phyloP scores from a whole-genome alignment of 352 stramenopile genomes.

The Plasmopara muralis region DNA sequence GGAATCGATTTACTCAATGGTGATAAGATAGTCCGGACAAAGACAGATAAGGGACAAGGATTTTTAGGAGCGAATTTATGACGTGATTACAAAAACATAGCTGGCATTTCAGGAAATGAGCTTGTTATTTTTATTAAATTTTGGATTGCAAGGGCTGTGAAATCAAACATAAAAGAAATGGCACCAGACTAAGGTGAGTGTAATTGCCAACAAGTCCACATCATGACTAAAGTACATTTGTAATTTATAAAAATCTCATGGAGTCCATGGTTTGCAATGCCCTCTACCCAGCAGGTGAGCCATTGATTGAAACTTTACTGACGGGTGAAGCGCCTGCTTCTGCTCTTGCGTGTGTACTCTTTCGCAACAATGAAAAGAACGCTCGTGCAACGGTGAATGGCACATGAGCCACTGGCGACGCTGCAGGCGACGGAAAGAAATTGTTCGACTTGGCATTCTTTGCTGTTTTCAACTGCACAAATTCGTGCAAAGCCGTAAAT shows the following conservation, averaged over 20 bases:
- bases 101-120: too few species aligned
- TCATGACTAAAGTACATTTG: conserved; percentile 18
- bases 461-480: conserved; percentile 18
- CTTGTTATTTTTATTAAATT: too few species aligned
- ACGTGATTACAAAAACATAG: too few species aligned
- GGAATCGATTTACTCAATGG: too few species aligned
- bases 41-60: too few species aligned
- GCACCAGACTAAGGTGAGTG: too few species aligned
- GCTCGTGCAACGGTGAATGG: conserved; percentile 57
- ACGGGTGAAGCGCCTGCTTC: conserved; percentile 12
- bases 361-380: conserved; percentile 60
- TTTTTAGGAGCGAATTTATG: too few species aligned
- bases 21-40: too few species aligned
- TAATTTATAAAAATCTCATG: conserved; percentile 12
- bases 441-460: conserved; percentile 12
- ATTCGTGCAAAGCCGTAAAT: conserved; percentile 19
- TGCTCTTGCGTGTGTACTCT: conserved; percentile 24
- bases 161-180: too few species aligned
- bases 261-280: conserved; percentile 1
- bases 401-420: conserved; percentile 31
- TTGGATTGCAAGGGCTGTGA: too few species aligned
- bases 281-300: conserved; percentile 11
- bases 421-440: conserved; percentile 15
- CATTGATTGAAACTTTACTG: conserved; percentile 3
- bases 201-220: neutral